Evolutionary conservation across 202 grass and related monocot genomes (phyloP), one percentile per base, ranked within the genome.

Genomic region (Schoenoplectus tabernaemontani): DNA sequence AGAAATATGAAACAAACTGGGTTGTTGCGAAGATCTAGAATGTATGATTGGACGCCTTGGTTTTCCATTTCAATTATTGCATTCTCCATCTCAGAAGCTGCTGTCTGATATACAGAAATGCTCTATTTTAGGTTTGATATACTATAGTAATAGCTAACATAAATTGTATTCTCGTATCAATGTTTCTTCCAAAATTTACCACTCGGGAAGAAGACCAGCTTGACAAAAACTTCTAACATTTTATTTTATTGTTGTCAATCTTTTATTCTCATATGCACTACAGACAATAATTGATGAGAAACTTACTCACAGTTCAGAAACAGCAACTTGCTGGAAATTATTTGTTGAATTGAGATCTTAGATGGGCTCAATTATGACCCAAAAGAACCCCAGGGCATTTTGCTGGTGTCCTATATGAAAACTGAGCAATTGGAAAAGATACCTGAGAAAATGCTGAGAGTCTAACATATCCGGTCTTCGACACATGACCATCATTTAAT

Each of bases 21-120:
- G 72, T 97, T 97, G 11, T 94, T 97, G 32, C 94, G 78, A 51
- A 97, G 87, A 78, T 97, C 94, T 28, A 97, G 83, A 83, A 97
- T 97, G 87, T 97, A 97, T 58, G 94, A 93, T 44, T 97, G 89
- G 13, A 94, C 94, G 22, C 87, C 91, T 65, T 83, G 82, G 80
- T 92, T 73, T 75, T 93, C 94, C 94, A 97, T 93, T 81, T 82
- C 86, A 77, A 80, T 84, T 46, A 94, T 84, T 38, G 88, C 94
- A 89, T 91, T 93, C 47, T 92, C 87, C 94, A 97, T 93, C 83
- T 94, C 94, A 85, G 91, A 81, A 38, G 94, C 91, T 87, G 91
- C 95, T 68, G 89, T 92, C 91, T 97, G 77, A 79, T 81, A 83
- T 78, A 80, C 65, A 86, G 89, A 44, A 81, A 64, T 16, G 1